These are phyloP conservation scores for Pichia exigua DNA, from an alignment of 805 yeast genomes.

Conservation along the genomic window DNA sequence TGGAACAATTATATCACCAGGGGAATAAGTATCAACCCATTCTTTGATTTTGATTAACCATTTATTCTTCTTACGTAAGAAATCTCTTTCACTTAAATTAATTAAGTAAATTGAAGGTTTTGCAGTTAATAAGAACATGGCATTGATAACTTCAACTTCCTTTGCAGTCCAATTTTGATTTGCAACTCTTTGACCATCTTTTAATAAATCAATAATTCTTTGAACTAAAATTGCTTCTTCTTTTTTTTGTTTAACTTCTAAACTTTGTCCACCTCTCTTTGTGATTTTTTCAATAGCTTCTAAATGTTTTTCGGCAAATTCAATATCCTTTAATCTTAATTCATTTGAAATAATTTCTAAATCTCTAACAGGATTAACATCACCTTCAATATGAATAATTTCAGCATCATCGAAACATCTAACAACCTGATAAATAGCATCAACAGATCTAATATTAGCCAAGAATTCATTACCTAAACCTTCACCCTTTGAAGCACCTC, in stretches of 20 bases:
- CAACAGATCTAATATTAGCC: constrained; percentile 94
- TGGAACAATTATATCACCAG: constrained; percentile 82
- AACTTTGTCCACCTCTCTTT: constrained; percentile 57
- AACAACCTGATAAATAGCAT: constrained; percentile 95
- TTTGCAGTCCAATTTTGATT: constrained; percentile 51
- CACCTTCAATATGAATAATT: constrained; percentile 94
- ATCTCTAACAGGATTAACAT: constrained; percentile 92
- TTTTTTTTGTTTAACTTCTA: constrained; percentile 56
- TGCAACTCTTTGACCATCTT: constrained; percentile 57
- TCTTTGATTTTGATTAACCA: constrained; percentile 41
- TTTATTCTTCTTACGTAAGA: constrained; percentile 43
- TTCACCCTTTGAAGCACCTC: constrained; percentile 94
- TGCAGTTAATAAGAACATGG: constrained; percentile 71
- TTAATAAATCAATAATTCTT: constrained; percentile 53
- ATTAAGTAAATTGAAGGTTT: constrained; percentile 79
- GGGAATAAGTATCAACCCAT: constrained; percentile 65
- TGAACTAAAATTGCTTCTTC: constrained; percentile 52
- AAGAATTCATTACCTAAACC: constrained; percentile 97
- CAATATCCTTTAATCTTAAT: constrained; percentile 93
- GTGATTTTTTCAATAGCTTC: constrained; percentile 50
- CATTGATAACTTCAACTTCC: constrained; percentile 62
- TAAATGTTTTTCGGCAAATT: constrained; percentile 62
- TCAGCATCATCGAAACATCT: constrained; percentile 98
- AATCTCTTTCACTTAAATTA: constrained; percentile 69
- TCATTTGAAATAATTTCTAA: constrained; percentile 86